Evolutionary conservation across 345 rosid species (phyloP).

Genomic region (Eutrema yunnanense): DNA sequence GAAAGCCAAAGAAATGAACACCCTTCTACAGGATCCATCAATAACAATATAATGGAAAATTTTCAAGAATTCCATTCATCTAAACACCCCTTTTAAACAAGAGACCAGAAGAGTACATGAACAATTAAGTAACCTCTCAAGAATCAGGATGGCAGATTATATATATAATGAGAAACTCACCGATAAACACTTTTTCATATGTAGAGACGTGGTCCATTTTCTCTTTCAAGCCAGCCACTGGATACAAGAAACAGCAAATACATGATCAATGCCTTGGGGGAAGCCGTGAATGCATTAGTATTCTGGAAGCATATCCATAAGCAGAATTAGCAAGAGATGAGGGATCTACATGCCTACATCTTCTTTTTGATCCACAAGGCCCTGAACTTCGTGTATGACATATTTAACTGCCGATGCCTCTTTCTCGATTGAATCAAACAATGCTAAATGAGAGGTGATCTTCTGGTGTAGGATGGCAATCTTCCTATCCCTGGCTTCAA

Average conservation of each 20-base stretch:
- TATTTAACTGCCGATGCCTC: conserved; percentile 61
- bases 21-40: not conserved
- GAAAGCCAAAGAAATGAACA: not conserved
- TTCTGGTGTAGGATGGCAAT: conserved; percentile 42
- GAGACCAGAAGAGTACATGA: not conserved
- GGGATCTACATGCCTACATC: conserved; percentile 62
- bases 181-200: conserved; percentile 45
- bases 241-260: conserved; percentile 19
- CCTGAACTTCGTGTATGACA: conserved; percentile 48
- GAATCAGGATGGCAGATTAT: not conserved
- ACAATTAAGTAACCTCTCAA: not conserved
- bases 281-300: not conserved
- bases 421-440: conserved; percentile 75
- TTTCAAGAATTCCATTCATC: not conserved
- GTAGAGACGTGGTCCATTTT: conserved; percentile 56
- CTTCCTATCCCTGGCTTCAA: conserved; percentile 55
- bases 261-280: not conserved
- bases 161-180: conserved; percentile 32
- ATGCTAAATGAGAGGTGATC: conserved; percentile 53
- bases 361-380: conserved; percentile 58
- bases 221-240: conserved; percentile 63
- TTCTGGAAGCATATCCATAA: not conserved
- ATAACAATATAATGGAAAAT: not conserved
- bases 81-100: not conserved
- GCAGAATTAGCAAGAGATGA: conserved; percentile 20